Percentiles rank a stretch among this genome's conserved stretches.
Conservation (phyloP, 805 yeast genomes). For the Monosporozyma aerobia region DNA sequence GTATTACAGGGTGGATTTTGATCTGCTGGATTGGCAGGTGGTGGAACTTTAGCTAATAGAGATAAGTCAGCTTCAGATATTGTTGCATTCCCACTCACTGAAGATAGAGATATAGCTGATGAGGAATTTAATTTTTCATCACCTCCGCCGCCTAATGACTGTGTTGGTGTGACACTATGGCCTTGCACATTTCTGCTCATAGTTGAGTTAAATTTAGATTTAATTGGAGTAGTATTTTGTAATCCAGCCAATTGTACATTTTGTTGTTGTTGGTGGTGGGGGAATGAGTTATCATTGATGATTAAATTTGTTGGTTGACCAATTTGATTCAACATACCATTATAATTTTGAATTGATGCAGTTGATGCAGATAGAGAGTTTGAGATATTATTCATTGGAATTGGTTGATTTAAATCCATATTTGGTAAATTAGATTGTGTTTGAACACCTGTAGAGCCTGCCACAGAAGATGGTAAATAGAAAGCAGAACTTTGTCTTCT, state of each 20-base stretch:
- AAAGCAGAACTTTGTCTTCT: constrained; percentile 13
- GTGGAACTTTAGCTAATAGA: constrained; percentile 69
- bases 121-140: not conserved
- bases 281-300: not conserved
- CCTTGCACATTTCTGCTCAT: not conserved
- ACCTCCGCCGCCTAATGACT: not conserved
- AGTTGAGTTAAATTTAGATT: not conserved
- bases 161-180: not conserved
- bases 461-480: constrained; percentile 4
- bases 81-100: constrained; percentile 11
- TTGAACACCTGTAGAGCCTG: not conserved
- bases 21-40: constrained; percentile 96
- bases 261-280: not conserved
- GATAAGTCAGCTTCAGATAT: constrained; percentile 52
- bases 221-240: constrained; percentile 1
- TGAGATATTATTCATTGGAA: constrained; percentile 5
- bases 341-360: constrained; percentile 10
- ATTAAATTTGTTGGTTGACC: not conserved
- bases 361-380: constrained; percentile 11
- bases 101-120: constrained; percentile 7
- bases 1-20: constrained; percentile 99
- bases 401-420: constrained; percentile 13
- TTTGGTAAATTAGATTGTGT: constrained; percentile 11
- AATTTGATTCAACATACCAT: constrained; percentile 9
- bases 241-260: not conserved